Evolutionary conservation across 306 rosid species (phyloP), one percentile per base, ranked within the genome.

Genomic region (Corylus avellana): DNA sequence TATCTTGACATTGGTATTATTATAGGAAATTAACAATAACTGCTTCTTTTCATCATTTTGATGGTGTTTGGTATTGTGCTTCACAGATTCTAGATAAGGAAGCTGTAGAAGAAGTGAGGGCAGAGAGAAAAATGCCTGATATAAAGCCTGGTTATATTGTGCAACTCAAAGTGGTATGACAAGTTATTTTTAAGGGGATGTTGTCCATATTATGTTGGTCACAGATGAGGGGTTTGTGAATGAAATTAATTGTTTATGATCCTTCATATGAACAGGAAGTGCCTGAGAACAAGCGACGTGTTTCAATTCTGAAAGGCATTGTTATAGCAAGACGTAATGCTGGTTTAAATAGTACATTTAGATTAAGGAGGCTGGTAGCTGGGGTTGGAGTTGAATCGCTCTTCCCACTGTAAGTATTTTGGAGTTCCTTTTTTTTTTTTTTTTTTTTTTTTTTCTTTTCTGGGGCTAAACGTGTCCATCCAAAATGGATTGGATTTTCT

Each of bases 291-390:
- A 93, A 95, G 90, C 89, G 99, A 22, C 98, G 98, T 58, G 82
- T 90, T 77, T 93, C 98, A 37, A 77, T 84, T 37, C 81, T 93
- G 83, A 95, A 95, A 86, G 99, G 99, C 81, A 89, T 90, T 61
- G 99, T 95, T 29, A 93, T 95, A 67, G 99, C 99, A 56, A 90
- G 93, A 82, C 91, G 98, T 61, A 95, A 95, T 84, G 92, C 94
- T 74, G 97, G 98, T 78, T 85, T 95, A 37, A 89, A 90, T 81
- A 12, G 88, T 56, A 91, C 99, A 74, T 90, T 95, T 77, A 93
- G 97, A 85, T 58, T 93, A 70, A 90, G 99, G 82, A 91, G 99
- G 89, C 88, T 81, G 55, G 96, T 95, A 18, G 94, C 99, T 56
- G 99, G 98, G 67, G 98, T 91, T 73, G 96, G 99, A 70, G 80